phyloP scores from a whole-genome alignment of 139 green algal genomes.

The Picochlorum sp. region DNA sequence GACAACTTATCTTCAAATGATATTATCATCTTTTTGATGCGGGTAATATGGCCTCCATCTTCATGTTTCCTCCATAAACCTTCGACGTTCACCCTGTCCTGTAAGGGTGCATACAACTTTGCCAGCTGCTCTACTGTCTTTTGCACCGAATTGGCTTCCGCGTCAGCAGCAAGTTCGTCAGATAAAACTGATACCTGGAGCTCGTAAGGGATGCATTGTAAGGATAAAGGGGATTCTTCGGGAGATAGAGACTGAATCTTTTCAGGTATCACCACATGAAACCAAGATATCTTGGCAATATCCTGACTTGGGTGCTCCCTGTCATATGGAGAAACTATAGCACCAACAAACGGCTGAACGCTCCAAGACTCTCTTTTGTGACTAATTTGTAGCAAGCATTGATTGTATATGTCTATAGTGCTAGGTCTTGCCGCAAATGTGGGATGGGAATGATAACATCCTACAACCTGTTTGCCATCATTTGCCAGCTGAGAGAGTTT shows the following conservation, averaged over 20 bases:
- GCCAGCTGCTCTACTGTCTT: constrained; percentile 22
- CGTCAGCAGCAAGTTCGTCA: neutral
- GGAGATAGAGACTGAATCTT: constrained; percentile 13
- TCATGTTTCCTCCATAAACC: constrained; percentile 12
- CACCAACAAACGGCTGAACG: constrained; percentile 19
- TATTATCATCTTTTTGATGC: constrained; percentile 23
- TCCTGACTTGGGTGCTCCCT: neutral
- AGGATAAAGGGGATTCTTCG: neutral
- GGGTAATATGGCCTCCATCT: constrained; percentile 1
- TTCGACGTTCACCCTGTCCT: constrained; percentile 9
- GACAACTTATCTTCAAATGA: constrained; percentile 2
- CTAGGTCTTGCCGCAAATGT: constrained; percentile 44
- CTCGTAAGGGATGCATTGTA: constrained; percentile 24
- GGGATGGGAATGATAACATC: constrained; percentile 70
- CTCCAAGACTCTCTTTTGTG: neutral
- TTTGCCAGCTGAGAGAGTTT: constrained; percentile 13
- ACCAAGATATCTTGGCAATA: constrained; percentile 42
- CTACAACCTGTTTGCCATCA: constrained; percentile 24
- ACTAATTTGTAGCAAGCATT: constrained; percentile 33
- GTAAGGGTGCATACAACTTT: constrained; percentile 16
- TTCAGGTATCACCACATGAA: constrained; percentile 41
- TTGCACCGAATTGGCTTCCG: neutral
- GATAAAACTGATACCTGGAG: neutral
- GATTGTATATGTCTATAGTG: constrained; percentile 60
- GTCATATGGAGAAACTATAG: constrained; percentile 66